Conservation (phyloP, 495 filamentous ascomycete genomes). For the Lineolata rhizophorae region DNA sequence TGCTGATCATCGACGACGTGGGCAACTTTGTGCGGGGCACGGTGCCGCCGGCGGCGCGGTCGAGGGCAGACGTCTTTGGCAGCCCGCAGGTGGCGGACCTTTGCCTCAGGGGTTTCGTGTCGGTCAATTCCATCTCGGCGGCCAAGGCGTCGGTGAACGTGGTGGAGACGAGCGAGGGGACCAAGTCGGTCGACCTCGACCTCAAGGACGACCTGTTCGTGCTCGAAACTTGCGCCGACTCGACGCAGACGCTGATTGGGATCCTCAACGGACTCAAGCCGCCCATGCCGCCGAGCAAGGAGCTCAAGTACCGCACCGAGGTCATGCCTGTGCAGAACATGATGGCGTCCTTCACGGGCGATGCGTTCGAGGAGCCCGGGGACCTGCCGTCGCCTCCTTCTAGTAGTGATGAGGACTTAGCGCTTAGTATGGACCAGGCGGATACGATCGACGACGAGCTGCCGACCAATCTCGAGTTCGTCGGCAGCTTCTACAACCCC, state of each 20-base stretch:
- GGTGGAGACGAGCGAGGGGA: slow-evolving; percentile 26
- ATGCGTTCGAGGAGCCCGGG: slow-evolving; percentile 33
- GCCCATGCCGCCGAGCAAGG: slow-evolving; percentile 56
- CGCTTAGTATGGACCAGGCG: slow-evolving; percentile 7
- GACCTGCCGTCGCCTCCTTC: background rate
- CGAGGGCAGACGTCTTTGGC: slow-evolving; percentile 17
- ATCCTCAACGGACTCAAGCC: slow-evolving; percentile 65
- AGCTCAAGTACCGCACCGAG: slow-evolving; percentile 63
- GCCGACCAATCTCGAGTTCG: slow-evolving; percentile 30
- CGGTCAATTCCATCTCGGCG: slow-evolving; percentile 63
- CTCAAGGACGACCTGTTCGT: slow-evolving; percentile 68
- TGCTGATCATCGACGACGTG: slow-evolving; percentile 67
- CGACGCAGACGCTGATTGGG: slow-evolving; percentile 74
- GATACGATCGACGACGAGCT: slow-evolving; percentile 27
- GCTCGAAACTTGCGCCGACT: slow-evolving; percentile 89
- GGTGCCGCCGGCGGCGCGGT: background rate
- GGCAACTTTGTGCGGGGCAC: slow-evolving; percentile 21
- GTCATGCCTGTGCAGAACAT: slow-evolving; percentile 70
- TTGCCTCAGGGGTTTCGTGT: slow-evolving; percentile 53
- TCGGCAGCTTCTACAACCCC: slow-evolving; percentile 39
- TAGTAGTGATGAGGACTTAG: background rate
- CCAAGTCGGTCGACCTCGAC: slow-evolving; percentile 55
- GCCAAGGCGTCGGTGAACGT: slow-evolving; percentile 43
- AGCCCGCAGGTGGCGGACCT: slow-evolving; percentile 42
- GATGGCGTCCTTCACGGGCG: slow-evolving; percentile 69